phyloP scores from a whole-genome alignment of 2,329 filamentous ascomycete genomes.

The Penicillium capsulatum region DNA sequence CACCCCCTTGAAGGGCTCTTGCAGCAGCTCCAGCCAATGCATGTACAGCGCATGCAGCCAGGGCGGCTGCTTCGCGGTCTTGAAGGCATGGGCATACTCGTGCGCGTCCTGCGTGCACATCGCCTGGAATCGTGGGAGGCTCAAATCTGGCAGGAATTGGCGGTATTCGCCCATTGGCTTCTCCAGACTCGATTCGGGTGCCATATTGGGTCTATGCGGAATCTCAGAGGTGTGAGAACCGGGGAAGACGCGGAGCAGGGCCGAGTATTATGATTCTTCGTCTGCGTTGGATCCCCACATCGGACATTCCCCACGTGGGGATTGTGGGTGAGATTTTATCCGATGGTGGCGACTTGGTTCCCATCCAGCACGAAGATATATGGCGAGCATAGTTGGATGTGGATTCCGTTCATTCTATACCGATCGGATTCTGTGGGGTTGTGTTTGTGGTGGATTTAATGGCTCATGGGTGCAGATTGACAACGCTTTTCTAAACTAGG shows the following conservation, averaged over 20 bases:
- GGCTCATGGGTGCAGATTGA: too few species aligned
- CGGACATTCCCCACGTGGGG: constrained; percentile 23
- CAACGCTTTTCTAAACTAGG: too few species aligned
- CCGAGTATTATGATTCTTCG: constrained; percentile 15
- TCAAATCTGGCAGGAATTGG: constrained; percentile 60
- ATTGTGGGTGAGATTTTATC: constrained; percentile 22
- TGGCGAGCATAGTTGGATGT: too few species aligned
- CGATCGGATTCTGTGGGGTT: too few species aligned
- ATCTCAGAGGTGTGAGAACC: neutral
- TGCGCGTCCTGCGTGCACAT: constrained; percentile 61
- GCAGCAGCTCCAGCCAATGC: constrained; percentile 54
- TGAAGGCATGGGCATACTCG: constrained; percentile 60
- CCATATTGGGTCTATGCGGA: constrained; percentile 1
- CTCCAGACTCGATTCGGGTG: constrained; percentile 6
- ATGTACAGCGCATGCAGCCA: constrained; percentile 62
- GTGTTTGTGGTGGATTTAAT: too few species aligned
- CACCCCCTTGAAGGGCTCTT: constrained; percentile 67
- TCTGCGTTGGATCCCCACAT: too few species aligned
- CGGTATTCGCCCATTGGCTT: constrained; percentile 47
- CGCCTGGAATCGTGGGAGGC: constrained; percentile 56
- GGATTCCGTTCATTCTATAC: too few species aligned
- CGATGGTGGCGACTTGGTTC: constrained; percentile 7
- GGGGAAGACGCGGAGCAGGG: neutral
- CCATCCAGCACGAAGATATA: too few species aligned
- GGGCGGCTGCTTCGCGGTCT: constrained; percentile 56